phyloP scores from a whole-genome alignment of 768 basidiomycete species.

The Lepiota venenata region DNA sequence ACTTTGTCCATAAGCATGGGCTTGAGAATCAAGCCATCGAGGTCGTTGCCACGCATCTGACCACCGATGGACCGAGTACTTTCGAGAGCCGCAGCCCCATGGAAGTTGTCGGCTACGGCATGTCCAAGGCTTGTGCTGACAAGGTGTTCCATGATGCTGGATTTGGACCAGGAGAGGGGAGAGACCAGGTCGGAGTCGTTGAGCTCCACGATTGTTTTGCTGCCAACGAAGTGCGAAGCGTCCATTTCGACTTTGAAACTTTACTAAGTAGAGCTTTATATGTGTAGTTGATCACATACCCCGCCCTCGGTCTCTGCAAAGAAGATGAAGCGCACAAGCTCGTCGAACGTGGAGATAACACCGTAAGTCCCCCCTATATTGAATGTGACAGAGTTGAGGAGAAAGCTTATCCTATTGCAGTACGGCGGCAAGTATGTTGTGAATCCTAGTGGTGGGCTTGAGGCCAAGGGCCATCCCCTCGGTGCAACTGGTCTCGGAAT shows the following conservation, averaged over 20 bases:
- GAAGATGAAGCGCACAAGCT: conserved; percentile 67
- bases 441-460: conserved; percentile 82
- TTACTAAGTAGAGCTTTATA: background rate
- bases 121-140: conserved; percentile 69
- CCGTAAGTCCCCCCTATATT: conserved; percentile 41
- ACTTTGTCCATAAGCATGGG: conserved; percentile 65
- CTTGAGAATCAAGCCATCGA: conserved; percentile 89
- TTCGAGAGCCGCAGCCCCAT: conserved; percentile 71
- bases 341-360: conserved; percentile 76
- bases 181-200: conserved; percentile 78
- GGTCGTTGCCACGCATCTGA: conserved; percentile 61
- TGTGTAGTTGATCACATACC: conserved; percentile 71
- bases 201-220: conserved; percentile 89
- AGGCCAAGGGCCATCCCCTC: conserved; percentile 87
- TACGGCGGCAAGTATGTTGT: conserved; percentile 85
- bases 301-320: conserved; percentile 72
- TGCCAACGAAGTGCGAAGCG: conserved; percentile 62
- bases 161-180: conserved; percentile 55
- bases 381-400: background rate
- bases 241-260: background rate
- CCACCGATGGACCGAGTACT: conserved; percentile 62
- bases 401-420: conserved; percentile 26
- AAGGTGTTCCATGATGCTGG: conserved; percentile 71
- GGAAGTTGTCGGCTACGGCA: conserved; percentile 78
- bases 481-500: conserved; percentile 82